Evolutionary conservation across 768 basidiomycete genomes (phyloP).

Genomic region (Myochromella boudieri): DNA sequence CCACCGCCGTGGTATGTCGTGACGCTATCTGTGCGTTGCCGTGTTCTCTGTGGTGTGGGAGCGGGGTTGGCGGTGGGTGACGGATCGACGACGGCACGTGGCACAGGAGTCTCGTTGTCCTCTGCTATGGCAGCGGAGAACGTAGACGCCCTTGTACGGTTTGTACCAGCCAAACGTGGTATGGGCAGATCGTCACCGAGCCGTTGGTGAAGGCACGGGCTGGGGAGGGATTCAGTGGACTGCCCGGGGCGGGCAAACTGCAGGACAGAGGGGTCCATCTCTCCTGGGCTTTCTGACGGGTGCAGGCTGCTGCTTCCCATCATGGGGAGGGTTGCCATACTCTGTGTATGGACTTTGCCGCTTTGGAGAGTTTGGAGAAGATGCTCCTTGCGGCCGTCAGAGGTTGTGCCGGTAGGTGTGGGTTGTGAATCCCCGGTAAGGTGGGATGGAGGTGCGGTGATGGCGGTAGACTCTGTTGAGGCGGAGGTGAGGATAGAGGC

Average conservation of each 20-base stretch:
- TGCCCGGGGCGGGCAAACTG: conserved; percentile 73
- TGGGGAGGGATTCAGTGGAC: conserved; percentile 71
- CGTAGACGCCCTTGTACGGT: conserved; percentile 12
- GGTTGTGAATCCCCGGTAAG: conserved; percentile 30
- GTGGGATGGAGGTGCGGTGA: conserved; percentile 50
- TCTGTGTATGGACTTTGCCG: conserved; percentile 24
- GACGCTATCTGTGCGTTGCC: conserved; percentile 49
- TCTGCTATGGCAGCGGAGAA: conserved; percentile 14
- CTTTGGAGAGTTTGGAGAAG: conserved; percentile 19
- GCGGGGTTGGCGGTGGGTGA: neutral
- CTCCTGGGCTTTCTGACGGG: conserved; percentile 41
- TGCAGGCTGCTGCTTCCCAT: conserved; percentile 15
- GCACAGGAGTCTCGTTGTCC: conserved; percentile 10
- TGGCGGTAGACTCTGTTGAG: conserved; percentile 44
- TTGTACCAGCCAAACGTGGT: conserved; percentile 21
- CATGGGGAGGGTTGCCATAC: conserved; percentile 38
- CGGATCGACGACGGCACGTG: conserved; percentile 14
- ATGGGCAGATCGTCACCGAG: conserved; percentile 31
- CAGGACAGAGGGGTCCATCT: conserved; percentile 77
- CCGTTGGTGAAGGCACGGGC: conserved; percentile 17
- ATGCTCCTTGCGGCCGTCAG: conserved; percentile 19
- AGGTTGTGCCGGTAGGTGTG: conserved; percentile 25
- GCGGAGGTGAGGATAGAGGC: conserved; percentile 45
- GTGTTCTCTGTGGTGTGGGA: conserved; percentile 6
- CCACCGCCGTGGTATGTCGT: conserved; percentile 72